Evolutionary conservation across 768 basidiomycete species (phyloP).

Genomic region (Panellus pusillus): DNA sequence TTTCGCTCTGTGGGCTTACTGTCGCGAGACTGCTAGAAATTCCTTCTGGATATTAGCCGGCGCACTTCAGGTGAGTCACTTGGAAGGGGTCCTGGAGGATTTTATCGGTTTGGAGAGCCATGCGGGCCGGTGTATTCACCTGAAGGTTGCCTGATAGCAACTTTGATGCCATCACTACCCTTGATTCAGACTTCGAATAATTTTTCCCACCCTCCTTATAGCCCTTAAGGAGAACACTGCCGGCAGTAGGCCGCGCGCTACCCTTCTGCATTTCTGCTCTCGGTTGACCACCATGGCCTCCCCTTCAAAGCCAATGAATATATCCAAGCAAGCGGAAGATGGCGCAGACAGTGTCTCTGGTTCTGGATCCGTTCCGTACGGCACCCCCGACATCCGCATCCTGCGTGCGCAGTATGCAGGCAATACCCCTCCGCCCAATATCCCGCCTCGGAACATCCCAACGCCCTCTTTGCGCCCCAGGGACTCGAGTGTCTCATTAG

Average conservation of each 20-base stretch:
- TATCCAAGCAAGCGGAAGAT: constrained; percentile 32
- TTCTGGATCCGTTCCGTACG: constrained; percentile 41
- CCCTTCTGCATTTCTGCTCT: constrained; percentile 2
- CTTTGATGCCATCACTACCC: too few relatives aligned
- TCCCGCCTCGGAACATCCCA: constrained; percentile 42
- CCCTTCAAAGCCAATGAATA: constrained; percentile 58
- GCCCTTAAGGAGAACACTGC: too few relatives aligned
- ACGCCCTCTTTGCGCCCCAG: constrained; percentile 21
- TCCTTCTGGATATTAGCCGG: too few relatives aligned
- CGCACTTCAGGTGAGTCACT: too few relatives aligned
- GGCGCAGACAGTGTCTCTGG: constrained; percentile 23
- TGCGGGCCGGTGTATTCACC: too few relatives aligned
- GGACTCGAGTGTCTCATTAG: constrained; percentile 17
- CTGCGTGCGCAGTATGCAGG: constrained; percentile 66
- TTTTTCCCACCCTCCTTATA: too few relatives aligned
- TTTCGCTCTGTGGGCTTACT: too few relatives aligned
- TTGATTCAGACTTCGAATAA: too few relatives aligned
- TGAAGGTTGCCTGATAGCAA: too few relatives aligned
- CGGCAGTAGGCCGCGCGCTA: background rate
- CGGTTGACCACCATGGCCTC: constrained; percentile 43
- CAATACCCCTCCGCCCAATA: constrained; percentile 58
- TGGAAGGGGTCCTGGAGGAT: too few relatives aligned
- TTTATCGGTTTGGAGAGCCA: too few relatives aligned
- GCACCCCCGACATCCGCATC: constrained; percentile 64
- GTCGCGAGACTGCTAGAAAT: too few relatives aligned